Conservation (phyloP, 2,329 filamentous ascomycete species). For the Exophiala mesophila region DNA sequence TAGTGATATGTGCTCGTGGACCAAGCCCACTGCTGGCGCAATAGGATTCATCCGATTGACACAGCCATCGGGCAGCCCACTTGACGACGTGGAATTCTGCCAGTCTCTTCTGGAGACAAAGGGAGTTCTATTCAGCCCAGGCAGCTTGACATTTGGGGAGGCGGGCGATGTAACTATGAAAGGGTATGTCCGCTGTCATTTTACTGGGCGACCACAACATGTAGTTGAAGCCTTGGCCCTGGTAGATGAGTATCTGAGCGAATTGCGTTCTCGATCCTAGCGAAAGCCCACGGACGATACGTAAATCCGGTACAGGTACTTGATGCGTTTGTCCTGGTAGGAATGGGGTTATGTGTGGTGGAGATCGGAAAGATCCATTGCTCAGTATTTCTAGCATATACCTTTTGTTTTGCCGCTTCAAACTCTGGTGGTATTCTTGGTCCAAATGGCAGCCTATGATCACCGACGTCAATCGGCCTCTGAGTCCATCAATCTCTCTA, state of each 20-base stretch:
- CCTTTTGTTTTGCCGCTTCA: too few relatives aligned
- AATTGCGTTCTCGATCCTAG: too few relatives aligned
- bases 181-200: slow-evolving; percentile 21
- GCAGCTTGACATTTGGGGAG: slow-evolving; percentile 65
- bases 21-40: slow-evolving; percentile 70
- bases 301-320: too few relatives aligned
- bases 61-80: slow-evolving; percentile 49
- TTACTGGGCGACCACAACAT: slow-evolving; percentile 13
- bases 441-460: too few relatives aligned
- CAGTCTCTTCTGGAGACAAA: slow-evolving; percentile 61
- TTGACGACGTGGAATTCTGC: slow-evolving; percentile 70
- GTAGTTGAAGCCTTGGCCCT: slow-evolving; percentile 13
- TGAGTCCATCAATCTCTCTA: too few relatives aligned
- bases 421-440: too few relatives aligned
- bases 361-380: too few relatives aligned
- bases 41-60: slow-evolving; percentile 71
- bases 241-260: slow-evolving; percentile 14
- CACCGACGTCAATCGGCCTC: too few relatives aligned
- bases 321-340: too few relatives aligned
- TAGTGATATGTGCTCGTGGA: slow-evolving; percentile 59
- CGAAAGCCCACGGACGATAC: too few relatives aligned
- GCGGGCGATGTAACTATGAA: slow-evolving; percentile 9
- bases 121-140: slow-evolving; percentile 71
- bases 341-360: too few relatives aligned
- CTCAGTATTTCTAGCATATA: too few relatives aligned